Conservation (phyloP, 306 rosid species). For the Cercis canadensis region DNA sequence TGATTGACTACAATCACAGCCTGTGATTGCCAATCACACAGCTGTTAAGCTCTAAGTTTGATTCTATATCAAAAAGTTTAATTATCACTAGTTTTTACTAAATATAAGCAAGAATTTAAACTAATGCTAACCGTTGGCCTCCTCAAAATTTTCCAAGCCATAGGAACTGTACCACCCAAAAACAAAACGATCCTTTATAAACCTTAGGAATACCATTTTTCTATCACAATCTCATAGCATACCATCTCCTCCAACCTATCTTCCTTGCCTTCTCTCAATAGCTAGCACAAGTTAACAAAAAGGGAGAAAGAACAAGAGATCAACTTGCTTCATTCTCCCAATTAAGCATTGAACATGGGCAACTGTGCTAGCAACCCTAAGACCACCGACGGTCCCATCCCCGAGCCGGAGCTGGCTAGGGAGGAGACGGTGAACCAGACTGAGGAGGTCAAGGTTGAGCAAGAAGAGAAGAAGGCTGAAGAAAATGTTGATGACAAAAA, state of each 20-base stretch:
- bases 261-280: conserved; percentile 4
- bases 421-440: too few relatives aligned
- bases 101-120: conserved; percentile 24
- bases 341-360: conserved; percentile 38
- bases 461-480: background rate
- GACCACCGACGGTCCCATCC: conserved; percentile 37
- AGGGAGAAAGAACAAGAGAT: conserved; percentile 27
- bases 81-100: background rate
- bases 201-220: background rate
- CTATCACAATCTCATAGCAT: background rate
- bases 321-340: conserved; percentile 34
- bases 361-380: conserved; percentile 44
- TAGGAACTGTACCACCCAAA: conserved; percentile 1
- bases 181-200: conserved; percentile 33
- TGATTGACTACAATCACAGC: conserved; percentile 23
- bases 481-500: too few relatives aligned
- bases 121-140: conserved; percentile 36
- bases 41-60: conserved; percentile 8
- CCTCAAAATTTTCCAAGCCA: conserved; percentile 47
- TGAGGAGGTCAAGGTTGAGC: conserved; percentile 34
- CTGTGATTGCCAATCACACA: conserved; percentile 29
- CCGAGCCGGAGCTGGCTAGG: conserved; percentile 21
- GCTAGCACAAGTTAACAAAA: background rate
- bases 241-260: background rate
- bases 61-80: background rate